Conservation (phyloP, 2,329 filamentous ascomycete species). For the Chrysosporium queenslandicum region DNA sequence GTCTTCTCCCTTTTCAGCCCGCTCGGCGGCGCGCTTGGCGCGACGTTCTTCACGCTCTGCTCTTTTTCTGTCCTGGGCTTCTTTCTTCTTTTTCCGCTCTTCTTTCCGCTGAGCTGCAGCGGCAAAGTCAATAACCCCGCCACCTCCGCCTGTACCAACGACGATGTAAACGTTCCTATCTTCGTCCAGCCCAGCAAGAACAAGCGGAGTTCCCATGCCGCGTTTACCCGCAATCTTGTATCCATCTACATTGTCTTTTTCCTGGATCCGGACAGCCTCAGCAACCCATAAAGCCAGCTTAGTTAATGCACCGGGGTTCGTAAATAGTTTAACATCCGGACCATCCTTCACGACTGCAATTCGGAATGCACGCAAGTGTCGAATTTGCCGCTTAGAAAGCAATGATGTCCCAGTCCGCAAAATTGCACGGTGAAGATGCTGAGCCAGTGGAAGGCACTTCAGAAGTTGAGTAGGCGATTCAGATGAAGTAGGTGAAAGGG, state of each 20-base stretch:
- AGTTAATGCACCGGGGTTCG: conserved; percentile 81
- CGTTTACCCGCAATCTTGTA: conserved; percentile 39
- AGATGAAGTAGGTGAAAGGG: conserved; percentile 38
- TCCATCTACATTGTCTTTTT: conserved; percentile 67
- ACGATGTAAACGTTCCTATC: conserved; percentile 79
- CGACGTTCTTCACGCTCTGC: conserved; percentile 55
- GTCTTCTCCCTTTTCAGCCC: conserved; percentile 46
- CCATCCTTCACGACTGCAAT: conserved; percentile 95
- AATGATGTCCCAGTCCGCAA: conserved; percentile 84
- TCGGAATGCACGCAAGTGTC: conserved; percentile 81
- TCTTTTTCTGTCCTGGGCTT: conserved; percentile 52
- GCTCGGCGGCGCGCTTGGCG: conserved; percentile 47
- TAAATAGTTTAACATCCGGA: conserved; percentile 82
- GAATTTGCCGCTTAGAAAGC: conserved; percentile 88
- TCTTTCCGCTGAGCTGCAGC: conserved; percentile 58
- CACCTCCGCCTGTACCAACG: conserved; percentile 82
- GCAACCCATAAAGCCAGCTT: conserved; percentile 92
- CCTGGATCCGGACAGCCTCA: conserved; percentile 82
- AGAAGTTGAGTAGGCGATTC: conserved; percentile 49
- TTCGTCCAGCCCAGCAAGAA: conserved; percentile 84
- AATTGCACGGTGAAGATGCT: conserved; percentile 83
- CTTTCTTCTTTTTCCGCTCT: conserved; percentile 53
- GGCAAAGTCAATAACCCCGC: conserved; percentile 57
- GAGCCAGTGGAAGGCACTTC: conserved; percentile 68
- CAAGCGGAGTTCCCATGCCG: conserved; percentile 62